phyloP scores from a whole-genome alignment of 2,329 filamentous ascomycete species.

The Spiromastix sp. region DNA sequence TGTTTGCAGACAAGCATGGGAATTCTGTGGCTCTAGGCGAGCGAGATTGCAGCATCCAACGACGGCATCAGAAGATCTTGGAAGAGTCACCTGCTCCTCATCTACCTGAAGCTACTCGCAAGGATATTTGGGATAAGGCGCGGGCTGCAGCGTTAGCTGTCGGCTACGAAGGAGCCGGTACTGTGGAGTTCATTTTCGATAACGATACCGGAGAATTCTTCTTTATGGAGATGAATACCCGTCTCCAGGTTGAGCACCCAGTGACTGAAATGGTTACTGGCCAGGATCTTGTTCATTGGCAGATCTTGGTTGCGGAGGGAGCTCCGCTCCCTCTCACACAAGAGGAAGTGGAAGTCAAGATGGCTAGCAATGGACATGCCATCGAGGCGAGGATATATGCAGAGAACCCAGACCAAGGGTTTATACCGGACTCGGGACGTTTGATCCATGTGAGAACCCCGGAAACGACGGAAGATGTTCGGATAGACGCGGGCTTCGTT shows the following conservation, averaged over 20 bases:
- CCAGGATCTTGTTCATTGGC: conserved; percentile 84
- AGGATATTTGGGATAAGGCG: conserved; percentile 57
- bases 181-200: conserved; percentile 60
- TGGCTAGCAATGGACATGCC: conserved; percentile 67
- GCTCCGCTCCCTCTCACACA: conserved; percentile 57
- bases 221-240: conserved; percentile 67
- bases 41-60: conserved; percentile 56
- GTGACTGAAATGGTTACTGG: conserved; percentile 75
- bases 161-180: conserved; percentile 55
- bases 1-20: conserved; percentile 56
- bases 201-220: conserved; percentile 57
- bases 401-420: conserved; percentile 82
- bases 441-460: conserved; percentile 76
- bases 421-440: conserved; percentile 86
- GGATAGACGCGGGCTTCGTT: conserved; percentile 88
- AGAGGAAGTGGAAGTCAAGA: conserved; percentile 55
- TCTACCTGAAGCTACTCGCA: conserved; percentile 47
- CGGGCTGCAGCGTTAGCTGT: conserved; percentile 53
- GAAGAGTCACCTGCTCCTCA: conserved; percentile 58
- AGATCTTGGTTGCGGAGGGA: conserved; percentile 74
- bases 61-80: conserved; percentile 56
- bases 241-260: conserved; percentile 92
- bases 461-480: conserved; percentile 56
- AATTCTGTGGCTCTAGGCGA: conserved; percentile 56
- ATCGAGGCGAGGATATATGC: conserved; percentile 97